These are phyloP conservation scores for Agrocybe pediades DNA, from an alignment of 768 basidiomycete genomes.

Conservation along the genomic window DNA sequence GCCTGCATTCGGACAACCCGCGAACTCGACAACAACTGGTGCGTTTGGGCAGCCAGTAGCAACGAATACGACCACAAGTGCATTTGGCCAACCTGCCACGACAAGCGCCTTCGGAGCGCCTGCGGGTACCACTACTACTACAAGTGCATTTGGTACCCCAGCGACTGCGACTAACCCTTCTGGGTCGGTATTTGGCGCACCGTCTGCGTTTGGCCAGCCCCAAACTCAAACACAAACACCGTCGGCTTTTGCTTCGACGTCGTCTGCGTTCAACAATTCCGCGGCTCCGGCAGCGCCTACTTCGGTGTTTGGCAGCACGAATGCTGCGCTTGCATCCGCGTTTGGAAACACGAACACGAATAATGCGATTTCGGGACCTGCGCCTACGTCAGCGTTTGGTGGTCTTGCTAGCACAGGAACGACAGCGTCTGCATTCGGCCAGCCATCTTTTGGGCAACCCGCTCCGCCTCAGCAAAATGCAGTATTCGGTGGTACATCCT, in stretches of 20 bases:
- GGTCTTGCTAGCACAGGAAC: neutral
- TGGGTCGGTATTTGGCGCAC: constrained; percentile 20
- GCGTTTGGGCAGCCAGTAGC: constrained; percentile 13
- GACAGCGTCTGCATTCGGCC: constrained; percentile 15
- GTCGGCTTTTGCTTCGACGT: neutral
- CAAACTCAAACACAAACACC: neutral
- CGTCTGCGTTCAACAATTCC: neutral
- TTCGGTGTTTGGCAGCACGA: neutral
- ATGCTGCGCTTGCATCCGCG: too few species aligned
- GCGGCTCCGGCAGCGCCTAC: neutral
- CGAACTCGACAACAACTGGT: neutral
- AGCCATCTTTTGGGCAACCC: constrained; percentile 21
- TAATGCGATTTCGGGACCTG: too few species aligned
- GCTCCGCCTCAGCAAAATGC: constrained; percentile 15
- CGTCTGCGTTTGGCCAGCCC: neutral
- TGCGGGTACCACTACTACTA: neutral
- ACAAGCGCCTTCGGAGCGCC: neutral
- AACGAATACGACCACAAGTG: constrained; percentile 3
- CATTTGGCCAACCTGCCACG: constrained; percentile 7
- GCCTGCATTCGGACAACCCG: neutral
- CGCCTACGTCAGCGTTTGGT: constrained; percentile 1
- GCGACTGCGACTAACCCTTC: neutral
- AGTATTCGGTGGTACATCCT: constrained; percentile 22
- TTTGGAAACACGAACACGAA: too few species aligned
- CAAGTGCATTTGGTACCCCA: constrained; percentile 21